Evolutionary conservation across 1,284 basidiomycete genomes (phyloP), one percentile per base, ranked within the genome.

Genomic region (Coniferiporia sulphurascens): DNA sequence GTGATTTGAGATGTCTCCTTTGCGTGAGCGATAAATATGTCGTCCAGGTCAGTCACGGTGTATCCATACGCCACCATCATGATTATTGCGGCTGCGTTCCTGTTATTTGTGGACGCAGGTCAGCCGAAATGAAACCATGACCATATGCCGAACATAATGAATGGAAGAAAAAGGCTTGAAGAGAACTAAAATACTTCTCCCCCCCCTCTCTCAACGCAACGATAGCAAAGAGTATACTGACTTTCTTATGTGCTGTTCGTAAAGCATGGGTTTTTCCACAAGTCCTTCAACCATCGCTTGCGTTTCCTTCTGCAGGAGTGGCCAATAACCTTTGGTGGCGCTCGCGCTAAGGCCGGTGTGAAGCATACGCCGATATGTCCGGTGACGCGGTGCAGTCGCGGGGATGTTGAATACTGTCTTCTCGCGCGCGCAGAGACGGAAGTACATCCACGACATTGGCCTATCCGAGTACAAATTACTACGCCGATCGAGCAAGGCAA

Each of bases 31-130:
- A 79, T 72, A 59, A 79, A 78, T 0, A 65, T 69, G 61, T 79
- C 78, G 41, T 76, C 66, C 2, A 67, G 67, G 7, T 74, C 75
- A 32, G 68, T 68, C 8, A 78, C 69, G 2, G 67, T 68, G 64
- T 77, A 78, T 4, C 78, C 78, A 64, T 75, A 79, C 1, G 76
- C 72, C 17, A 76, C 66, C 61, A 73, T 74, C 75, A 80, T 75
- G 27, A 79, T 76, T 9, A 77, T 73, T 4, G 70, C 73, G 0
- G 71, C 71, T 0, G 74, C 69, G 59, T 75, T 76, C 56, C 77
- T 79, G 43, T 21, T 8, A 36, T 22, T 48, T 32, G 19, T 15
- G 48, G 32, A 38, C 17, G 3, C 17, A 21, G 4, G 19, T 46
- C 44, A 21, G 44, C 17, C 19, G 44, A 46, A 46, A 8, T 8